Base-by-base conservation (phyloP, 1,139 yeast genomes). In the Protomyces inouyei region DNA sequence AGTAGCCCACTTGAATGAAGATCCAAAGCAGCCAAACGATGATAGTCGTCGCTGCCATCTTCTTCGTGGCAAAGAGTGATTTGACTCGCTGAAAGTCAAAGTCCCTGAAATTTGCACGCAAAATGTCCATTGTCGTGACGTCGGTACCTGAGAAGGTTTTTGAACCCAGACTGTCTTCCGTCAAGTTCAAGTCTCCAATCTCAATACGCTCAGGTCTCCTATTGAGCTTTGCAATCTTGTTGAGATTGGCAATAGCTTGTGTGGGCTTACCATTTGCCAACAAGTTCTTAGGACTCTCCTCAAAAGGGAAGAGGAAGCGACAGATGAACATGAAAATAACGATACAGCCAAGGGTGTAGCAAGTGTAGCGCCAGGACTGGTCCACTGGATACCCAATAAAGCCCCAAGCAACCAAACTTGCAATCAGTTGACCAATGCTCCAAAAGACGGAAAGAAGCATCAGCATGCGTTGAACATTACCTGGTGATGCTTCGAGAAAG, bases 381-480 rank as follows among this genome's bases (percentile, higher is more conserved):
- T 32, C 35, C 14, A 32, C n/a, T 3, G 53, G 37, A 23, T 18
- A 28, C 3, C 35, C 37, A 10, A 59, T 45, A 16, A 59, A 35
- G 8, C 84, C 85, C 84, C 85, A 84, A 4, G 85, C 81, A 52
- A 83, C 71, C n/a, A 82, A 75, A 32, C 77, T 77, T 8, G 85
- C 82, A 56, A 84, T 75, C 0, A 85, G 80, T 73, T 83, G 86
- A 52, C 87, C 87, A 61, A 84, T 73, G 65, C 85, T 86, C 87
- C 87, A 84, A 76, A 82, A 84, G 36, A 78, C 75, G 6, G 87
- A 86, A 76, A 84, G 78, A 45, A 82, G 75, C 0, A 86, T 83
- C 63, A 83, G 77, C 66, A 84, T 73, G 79, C 80, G 83, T 70
- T 83, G 85, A 69, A 79, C 75, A 60, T 79, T 80, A 54, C 77